Base-by-base conservation (phyloP, 306 rosid genomes). In the Quercus berberidifolia region DNA sequence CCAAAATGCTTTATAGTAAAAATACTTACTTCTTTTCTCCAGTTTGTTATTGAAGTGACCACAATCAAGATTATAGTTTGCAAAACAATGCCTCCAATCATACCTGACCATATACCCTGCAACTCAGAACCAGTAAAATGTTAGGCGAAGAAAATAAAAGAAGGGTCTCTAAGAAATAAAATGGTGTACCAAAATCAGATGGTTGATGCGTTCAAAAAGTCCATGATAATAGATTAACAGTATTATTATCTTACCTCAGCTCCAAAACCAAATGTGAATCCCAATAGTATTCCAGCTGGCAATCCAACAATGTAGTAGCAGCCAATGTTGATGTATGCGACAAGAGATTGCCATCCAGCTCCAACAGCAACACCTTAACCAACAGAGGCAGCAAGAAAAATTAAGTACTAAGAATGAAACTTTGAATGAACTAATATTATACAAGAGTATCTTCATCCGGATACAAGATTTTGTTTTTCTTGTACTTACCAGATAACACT, bases 101-200 rank as follows among this genome's bases (percentile, higher is more conserved):
- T 79, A 67, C 98, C 98, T 17, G 85, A 54, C 98, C 98, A 91
- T 68, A 91, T 91, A 76, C 97, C 97, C 97, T 93, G 86, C 72
- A 62, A 6, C 56, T 59, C 62, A 38, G 23, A 76, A 1, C 65
- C 5, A 56, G 20, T 4, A 38, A 55, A 13, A 52, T 51, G 17
- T 78, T 33, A 57, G 71, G 12, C 11, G 20, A 55, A 41, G 17
- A 13, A 2, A 21, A 5, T 10, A 49, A 49, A 49, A 49, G 5
- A 49, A 49, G 54, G 54, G 14, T 10, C 54, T 13, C 17, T 49
- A 12, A 49, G 15, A 49, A 41, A 41, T 41, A 41, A 41, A 41
- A 41, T 41, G 46, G 3, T 41, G 46, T 8, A 41, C 12, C 46
- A 41, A 52, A 20, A n/a, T 11, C 3, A 6, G 4, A 33, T 10